phyloP scores from a whole-genome alignment of 2,329 filamentous ascomycete species.

The Penicillium psychrosexuale region DNA sequence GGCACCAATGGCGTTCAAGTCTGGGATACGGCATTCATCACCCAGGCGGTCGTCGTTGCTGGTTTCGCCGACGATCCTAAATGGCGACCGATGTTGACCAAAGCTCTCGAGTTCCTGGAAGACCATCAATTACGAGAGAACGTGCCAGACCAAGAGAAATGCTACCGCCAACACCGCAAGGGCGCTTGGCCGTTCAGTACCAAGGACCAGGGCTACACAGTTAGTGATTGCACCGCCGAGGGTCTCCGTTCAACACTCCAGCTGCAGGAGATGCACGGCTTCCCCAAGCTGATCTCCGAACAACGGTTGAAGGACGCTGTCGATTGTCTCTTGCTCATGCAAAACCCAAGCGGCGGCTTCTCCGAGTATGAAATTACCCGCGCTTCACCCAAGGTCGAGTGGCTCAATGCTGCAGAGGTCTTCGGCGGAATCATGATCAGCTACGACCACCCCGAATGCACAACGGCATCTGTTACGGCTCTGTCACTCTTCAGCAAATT shows the following conservation, averaged over 20 bases:
- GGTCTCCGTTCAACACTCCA: conserved; percentile 82
- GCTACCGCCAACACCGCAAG: conserved; percentile 87
- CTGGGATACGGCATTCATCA: conserved; percentile 91
- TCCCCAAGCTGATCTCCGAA: conserved; percentile 70
- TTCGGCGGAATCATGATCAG: conserved; percentile 98
- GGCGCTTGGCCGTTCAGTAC: conserved; percentile 97
- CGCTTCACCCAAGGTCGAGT: conserved; percentile 73
- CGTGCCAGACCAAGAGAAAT: conserved; percentile 69
- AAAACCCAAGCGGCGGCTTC: conserved; percentile 81
- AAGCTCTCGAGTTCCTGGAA: conserved; percentile 81
- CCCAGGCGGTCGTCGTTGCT: conserved; percentile 76
- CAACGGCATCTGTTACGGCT: conserved; percentile 87
- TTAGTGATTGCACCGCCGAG: conserved; percentile 92
- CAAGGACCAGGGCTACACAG: conserved; percentile 86
- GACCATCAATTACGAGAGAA: conserved; percentile 88
- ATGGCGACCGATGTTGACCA: conserved; percentile 78
- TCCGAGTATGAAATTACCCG: conserved; percentile 85
- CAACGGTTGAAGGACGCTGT: conserved; percentile 80
- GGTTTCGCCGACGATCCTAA: conserved; percentile 72
- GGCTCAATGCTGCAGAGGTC: conserved; percentile 91
- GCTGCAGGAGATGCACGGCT: conserved; percentile 74
- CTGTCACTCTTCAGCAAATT: conserved; percentile 76
- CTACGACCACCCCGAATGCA: conserved; percentile 97
- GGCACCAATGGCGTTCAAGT: conserved; percentile 97
- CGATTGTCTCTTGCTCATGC: conserved; percentile 86